Evolutionary conservation across 257 asterid species (phyloP), one percentile per base, ranked within the genome.

Genomic region (Forsythia suspensa): DNA sequence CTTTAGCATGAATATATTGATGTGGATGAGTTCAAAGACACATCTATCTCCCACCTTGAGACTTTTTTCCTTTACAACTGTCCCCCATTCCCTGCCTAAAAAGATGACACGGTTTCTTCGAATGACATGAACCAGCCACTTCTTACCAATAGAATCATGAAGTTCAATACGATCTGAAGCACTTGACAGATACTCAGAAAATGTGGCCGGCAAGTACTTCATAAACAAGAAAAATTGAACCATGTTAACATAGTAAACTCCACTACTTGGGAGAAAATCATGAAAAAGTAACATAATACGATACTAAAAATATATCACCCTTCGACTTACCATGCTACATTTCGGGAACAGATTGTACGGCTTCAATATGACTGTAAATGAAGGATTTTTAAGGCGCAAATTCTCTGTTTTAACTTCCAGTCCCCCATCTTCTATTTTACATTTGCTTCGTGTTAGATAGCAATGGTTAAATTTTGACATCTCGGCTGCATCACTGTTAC

Each of bases 101-200:
- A n/a, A 59, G 34, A 1, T 57, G 5, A 3, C n/a, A 20, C 36
- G 0, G 0, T 21, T 59, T 21, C 67, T 0, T 20, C 6, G 67
- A 69, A 2, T 2, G 0, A 34, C 8, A 20, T 21, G 6, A 5
- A 59, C 1, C 8, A 59, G 11, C 67, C 67, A 59, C 34, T 20
- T 59, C 67, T 37, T 70, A 41, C 73, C 80, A 38, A 70, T 44
- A 39, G 67, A 46, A 71, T 82, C 82, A 66, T 70, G 71, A 48
- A 75, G 75, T 74, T 73, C 40, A 16, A 74, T 10, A 44, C 1
- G 1, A 4, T 20, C 15, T 43, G 69, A 6, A 29, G 18, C 11
- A 42, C 34, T 55, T 12, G 69, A 18, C 1, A 51, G 3, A 34
- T 74, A 7, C 70, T 29, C n/a, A 51, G 15, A 29, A 61, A 78